Base-by-base conservation (phyloP, 2,329 filamentous ascomycete species). In the Diaporthe sp. region DNA sequence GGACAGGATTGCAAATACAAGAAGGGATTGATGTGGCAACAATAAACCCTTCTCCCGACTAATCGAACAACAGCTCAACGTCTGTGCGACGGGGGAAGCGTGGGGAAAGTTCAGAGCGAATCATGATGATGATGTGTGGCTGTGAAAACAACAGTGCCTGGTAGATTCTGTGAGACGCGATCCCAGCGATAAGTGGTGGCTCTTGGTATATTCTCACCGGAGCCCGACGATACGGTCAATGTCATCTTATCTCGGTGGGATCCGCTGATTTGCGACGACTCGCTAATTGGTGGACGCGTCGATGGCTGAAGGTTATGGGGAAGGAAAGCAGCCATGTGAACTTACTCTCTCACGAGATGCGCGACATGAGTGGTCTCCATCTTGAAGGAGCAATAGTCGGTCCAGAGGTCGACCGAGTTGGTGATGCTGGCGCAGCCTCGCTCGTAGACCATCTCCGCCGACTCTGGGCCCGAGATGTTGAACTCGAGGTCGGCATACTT, bases 331-430 rank as follows among this genome's bases (percentile, higher is more conserved):
- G 83, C 89, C 88, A 87, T 85, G 83, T 86, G 88, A 90, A 98
- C 97, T 98, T 98, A 99, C 97, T 98, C 97, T 98, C 97, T 93
- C 88, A 98, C 97, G 85, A 97, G 90, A 84, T 97, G 94, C 81
- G 95, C 91, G 83, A 98, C 95, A 87, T 99, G 97, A 80, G 94
- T 97, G 75, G 97, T 98, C 84, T 98, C 95, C 87, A 97, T 95
- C 85, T 98, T 98, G 91, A 98, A 98, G 81, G 93, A 91, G 88
- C 96, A 98, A 87, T 98, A 99, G 82, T 98, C 96, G 72, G 95
- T 94, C 97, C 97, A 99, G 76, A 99, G 89, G 84, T 99, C 97
- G 81, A 98, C 96, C 49, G 96, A 98, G 82, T 94, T 95, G 74
- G 94, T 93, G 82, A 98, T 95, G 85, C 95, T 97, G 58, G 96